Base-by-base conservation (phyloP, 106 monocot genomes). In the Amphibolis antarctica region DNA sequence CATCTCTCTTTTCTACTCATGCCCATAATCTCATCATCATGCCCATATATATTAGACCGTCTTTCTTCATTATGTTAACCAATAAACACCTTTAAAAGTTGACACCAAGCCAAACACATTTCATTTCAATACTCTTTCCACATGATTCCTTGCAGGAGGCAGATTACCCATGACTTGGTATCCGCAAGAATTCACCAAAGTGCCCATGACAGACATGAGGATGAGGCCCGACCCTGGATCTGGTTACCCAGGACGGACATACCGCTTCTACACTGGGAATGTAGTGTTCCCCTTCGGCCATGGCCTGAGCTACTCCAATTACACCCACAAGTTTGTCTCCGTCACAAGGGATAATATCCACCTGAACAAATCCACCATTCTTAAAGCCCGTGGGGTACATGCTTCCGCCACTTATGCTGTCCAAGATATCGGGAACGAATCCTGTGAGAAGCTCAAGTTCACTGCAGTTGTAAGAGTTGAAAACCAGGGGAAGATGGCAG, bases 121-220 rank as follows among this genome's bases (percentile, higher is more conserved):
- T 24, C 23, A 22, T 19, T 53, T 1, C 24, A 11, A 7, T 53
- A 12, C 19, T 20, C 10, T 53, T 19, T 52, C n/a, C n/a, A 17
- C 2, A n/a, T 66, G 9, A 20, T 50, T 59, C 19, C 44, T 46
- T 74, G 23, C 76, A 94, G 93, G 93, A 15, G 94, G 94, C 19
- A 96, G 75, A 71, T 71, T 96, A 25, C 94, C 89, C 5, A 63
- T 96, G 44, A 96, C 89, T 21, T 96, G 94, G 94, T 96, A 96
- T 64, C 94, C 94, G 9, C 83, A 96, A 57, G 80, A 78, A 12
- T 96, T 82, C 82, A 89, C 82, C 29, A 78, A 29, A 24, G 73
- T 90, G 31, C 76, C 84, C 10, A 90, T 90, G 94, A 89, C 86
- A n/a, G 84, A 86, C 71, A 96, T 96, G 94, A 79, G 86, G 55